These are phyloP conservation scores for Lachnellula suecica DNA, from an alignment of 2,329 filamentous ascomycete species.

Conservation along the genomic window DNA sequence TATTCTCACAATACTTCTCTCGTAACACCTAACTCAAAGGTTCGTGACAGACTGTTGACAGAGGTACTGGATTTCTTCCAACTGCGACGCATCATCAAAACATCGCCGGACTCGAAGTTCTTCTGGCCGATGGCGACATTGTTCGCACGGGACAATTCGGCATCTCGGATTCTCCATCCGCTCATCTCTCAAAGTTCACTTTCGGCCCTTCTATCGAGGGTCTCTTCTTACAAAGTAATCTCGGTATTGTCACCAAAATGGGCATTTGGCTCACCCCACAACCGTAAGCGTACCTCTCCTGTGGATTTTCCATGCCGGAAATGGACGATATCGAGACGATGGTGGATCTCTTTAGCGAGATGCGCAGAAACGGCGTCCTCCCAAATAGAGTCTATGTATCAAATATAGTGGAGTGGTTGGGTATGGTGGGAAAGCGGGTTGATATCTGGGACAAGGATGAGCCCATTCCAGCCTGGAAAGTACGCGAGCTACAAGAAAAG, in stretches of 20 bases:
- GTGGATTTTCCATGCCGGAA: conserved; percentile 44
- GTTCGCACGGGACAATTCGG: conserved; percentile 42
- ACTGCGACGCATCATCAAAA: conserved; percentile 37
- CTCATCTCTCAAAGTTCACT: conserved; percentile 36
- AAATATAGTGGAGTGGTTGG: conserved; percentile 45
- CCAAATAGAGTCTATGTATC: conserved; percentile 44
- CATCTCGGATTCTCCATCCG: conserved; percentile 40
- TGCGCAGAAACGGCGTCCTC: conserved; percentile 43
- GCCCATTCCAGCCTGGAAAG: conserved; percentile 44
- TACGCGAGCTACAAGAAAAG: conserved; percentile 42
- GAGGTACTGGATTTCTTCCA: conserved; percentile 41
- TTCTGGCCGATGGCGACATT: conserved; percentile 39
- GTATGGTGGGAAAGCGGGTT: conserved; percentile 41
- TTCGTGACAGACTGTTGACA: conserved; percentile 30
- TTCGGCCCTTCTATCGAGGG: conserved; percentile 22
- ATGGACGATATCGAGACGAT: conserved; percentile 45
- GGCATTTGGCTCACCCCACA: conserved; percentile 36
- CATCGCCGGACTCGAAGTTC: conserved; percentile 38
- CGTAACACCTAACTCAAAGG: not conserved
- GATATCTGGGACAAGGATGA: conserved; percentile 44
- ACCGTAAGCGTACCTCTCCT: conserved; percentile 46
- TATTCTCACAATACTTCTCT: not conserved
- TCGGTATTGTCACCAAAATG: conserved; percentile 19
- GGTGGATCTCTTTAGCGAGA: conserved; percentile 42
- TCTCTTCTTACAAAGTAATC: conserved; percentile 15